Percentiles rank a stretch among this genome's conserved stretches.
Evolutionary conservation across 352 stramenopile genomes (phyloP).

Genomic region (Phytopythium litorale): DNA sequence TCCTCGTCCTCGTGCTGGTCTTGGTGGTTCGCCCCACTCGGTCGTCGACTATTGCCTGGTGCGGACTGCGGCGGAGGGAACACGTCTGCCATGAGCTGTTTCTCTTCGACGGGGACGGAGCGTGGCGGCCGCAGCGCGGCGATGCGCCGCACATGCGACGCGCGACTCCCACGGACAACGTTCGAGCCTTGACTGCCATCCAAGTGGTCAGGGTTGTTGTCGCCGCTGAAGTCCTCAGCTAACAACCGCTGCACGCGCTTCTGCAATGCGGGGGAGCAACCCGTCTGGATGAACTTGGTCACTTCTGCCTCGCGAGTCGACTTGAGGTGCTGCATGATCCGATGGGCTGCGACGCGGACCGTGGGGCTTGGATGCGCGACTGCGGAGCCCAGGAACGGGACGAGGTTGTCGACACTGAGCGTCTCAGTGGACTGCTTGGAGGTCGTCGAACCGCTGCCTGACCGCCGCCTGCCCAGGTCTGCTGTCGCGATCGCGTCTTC

Average conservation of each 20-base stretch:
- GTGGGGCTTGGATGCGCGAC: slow-evolving; percentile 50
- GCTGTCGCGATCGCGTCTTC: slow-evolving; percentile 7
- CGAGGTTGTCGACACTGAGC: slow-evolving; percentile 59
- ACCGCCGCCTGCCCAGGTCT: slow-evolving; percentile 20
- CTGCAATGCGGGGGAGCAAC: slow-evolving; percentile 56
- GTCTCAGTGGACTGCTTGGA: slow-evolving; percentile 29
- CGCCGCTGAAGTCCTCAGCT: slow-evolving; percentile 27
- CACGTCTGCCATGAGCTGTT: slow-evolving; percentile 48
- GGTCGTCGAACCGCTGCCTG: background rate
- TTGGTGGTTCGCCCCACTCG: slow-evolving; percentile 12
- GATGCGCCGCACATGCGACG: slow-evolving; percentile 69
- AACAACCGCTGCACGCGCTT: slow-evolving; percentile 51
- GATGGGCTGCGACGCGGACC: slow-evolving; percentile 30
- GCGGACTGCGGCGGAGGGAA: slow-evolving; percentile 69
- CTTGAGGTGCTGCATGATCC: slow-evolving; percentile 45
- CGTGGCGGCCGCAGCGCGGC: slow-evolving; percentile 59
- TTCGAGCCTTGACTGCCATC: slow-evolving; percentile 40
- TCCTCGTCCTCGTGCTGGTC: slow-evolving; percentile 6
- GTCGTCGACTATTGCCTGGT: slow-evolving; percentile 49
- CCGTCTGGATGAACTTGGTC: slow-evolving; percentile 42
- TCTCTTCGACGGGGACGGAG: slow-evolving; percentile 67
- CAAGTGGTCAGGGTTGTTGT: slow-evolving; percentile 55
- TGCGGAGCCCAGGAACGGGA: slow-evolving; percentile 69
- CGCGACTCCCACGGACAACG: slow-evolving; percentile 60
- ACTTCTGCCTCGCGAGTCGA: slow-evolving; percentile 30